Conservation (phyloP, 2,329 filamentous ascomycete species). For the Plectosphaerella sp. region DNA sequence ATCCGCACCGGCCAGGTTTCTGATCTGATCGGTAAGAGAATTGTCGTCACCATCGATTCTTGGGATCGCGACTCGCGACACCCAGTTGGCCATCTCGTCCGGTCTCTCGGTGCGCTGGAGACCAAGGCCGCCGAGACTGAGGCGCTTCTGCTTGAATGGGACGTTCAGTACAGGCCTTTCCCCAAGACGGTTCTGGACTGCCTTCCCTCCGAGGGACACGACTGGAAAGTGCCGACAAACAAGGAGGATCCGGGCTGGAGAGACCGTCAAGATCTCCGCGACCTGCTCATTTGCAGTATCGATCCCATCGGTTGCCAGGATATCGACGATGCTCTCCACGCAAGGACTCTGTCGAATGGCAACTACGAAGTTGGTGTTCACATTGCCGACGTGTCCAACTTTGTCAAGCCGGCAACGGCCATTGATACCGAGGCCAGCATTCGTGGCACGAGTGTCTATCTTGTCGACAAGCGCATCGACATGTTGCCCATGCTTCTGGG, state of each 20-base stretch:
- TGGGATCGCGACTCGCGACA: constrained; percentile 95
- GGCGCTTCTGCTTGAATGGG: constrained; percentile 87
- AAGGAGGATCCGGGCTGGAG: constrained; percentile 82
- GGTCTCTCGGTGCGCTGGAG: constrained; percentile 87
- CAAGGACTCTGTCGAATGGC: constrained; percentile 77
- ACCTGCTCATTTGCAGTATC: constrained; percentile 91
- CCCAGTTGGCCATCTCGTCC: constrained; percentile 88
- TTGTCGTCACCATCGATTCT: constrained; percentile 88
- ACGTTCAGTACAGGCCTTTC: constrained; percentile 96
- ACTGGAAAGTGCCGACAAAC: constrained; percentile 85
- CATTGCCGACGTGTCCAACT: constrained; percentile 98
- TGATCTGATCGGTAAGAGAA: constrained; percentile 84
- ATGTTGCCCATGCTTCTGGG: constrained; percentile 97
- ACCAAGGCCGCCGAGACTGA: constrained; percentile 98
- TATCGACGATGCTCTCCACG: constrained; percentile 96
- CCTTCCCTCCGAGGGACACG: constrained; percentile 83
- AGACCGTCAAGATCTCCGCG: constrained; percentile 76
- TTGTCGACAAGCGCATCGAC: constrained; percentile 98
- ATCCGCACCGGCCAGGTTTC: constrained; percentile 86
- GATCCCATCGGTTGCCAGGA: constrained; percentile 95
- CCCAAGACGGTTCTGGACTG: constrained; percentile 94
- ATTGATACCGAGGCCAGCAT: constrained; percentile 96
- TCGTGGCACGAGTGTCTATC: constrained; percentile 91
- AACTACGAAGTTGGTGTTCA: constrained; percentile 96
- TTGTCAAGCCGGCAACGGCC: constrained; percentile 92